Evolutionary conservation across 2,329 filamentous ascomycete genomes (phyloP).

Genomic region (Aspergillus ustus): DNA sequence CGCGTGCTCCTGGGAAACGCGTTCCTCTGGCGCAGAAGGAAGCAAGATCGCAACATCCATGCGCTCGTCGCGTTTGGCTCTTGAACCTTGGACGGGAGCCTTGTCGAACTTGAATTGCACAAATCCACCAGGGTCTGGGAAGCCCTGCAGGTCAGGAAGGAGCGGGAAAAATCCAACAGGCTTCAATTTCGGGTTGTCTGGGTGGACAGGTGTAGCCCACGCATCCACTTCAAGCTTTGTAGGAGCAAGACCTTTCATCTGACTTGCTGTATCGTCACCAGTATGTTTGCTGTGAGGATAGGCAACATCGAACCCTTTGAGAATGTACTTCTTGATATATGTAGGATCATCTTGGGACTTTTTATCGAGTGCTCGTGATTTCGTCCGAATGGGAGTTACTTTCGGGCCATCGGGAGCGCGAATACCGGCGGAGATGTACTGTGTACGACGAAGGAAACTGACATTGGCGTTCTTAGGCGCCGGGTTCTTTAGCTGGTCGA

Average conservation of each 20-base stretch:
- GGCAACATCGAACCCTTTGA: slow-evolving; percentile 68
- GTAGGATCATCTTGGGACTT: slow-evolving; percentile 61
- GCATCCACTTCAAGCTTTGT: slow-evolving; percentile 61
- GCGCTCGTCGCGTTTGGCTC: slow-evolving; percentile 59
- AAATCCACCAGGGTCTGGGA: slow-evolving; percentile 63
- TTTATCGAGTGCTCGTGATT: slow-evolving; percentile 34
- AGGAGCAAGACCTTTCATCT: slow-evolving; percentile 58
- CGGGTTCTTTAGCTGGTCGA: slow-evolving; percentile 83
- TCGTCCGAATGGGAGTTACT: slow-evolving; percentile 30
- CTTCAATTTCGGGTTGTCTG: slow-evolving; percentile 60
- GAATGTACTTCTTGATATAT: slow-evolving; percentile 63
- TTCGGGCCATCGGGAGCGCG: slow-evolving; percentile 39
- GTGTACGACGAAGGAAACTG: slow-evolving; percentile 92
- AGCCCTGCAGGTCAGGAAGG: slow-evolving; percentile 64
- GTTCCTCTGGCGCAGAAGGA: slow-evolving; percentile 56
- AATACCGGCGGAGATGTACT: slow-evolving; percentile 71
- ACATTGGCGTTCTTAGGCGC: slow-evolving; percentile 77
- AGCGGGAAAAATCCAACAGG: slow-evolving; percentile 65
- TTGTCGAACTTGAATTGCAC: slow-evolving; percentile 66
- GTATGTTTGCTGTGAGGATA: slow-evolving; percentile 64
- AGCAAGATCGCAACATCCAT: slow-evolving; percentile 63
- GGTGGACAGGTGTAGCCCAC: slow-evolving; percentile 65
- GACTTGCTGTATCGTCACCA: slow-evolving; percentile 59
- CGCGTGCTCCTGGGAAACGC: slow-evolving; percentile 52
- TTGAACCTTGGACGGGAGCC: slow-evolving; percentile 57